Evolutionary conservation across 768 basidiomycete species (phyloP).

Genomic region (Sporobolomyces pararoseus): DNA sequence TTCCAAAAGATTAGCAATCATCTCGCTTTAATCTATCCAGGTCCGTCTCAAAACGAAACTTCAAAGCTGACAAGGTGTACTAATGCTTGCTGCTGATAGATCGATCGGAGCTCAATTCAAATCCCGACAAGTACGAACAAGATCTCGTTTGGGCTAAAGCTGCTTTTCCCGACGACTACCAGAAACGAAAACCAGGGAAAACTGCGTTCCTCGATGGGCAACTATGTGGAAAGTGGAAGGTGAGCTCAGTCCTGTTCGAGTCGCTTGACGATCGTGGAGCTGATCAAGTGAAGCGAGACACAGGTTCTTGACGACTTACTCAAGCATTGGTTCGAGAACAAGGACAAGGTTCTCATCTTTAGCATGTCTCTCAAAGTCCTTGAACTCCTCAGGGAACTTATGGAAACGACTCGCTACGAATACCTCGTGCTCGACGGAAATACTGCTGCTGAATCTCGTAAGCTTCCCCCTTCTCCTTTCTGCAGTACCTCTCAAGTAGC

Average conservation of each 20-base stretch:
- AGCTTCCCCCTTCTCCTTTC: conserved; percentile 44
- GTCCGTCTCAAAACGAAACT: conserved; percentile 55
- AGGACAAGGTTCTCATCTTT: conserved; percentile 87
- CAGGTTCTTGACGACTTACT: conserved; percentile 69
- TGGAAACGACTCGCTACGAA: conserved; percentile 31
- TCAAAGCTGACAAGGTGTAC: too few relatives aligned
- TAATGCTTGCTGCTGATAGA: conserved; percentile 55
- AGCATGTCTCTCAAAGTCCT: conserved; percentile 58
- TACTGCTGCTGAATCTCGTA: conserved; percentile 64
- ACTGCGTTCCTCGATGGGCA: conserved; percentile 62
- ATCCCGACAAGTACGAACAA: conserved; percentile 61
- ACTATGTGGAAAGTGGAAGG: conserved; percentile 78
- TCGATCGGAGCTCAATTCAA: conserved; percentile 57
- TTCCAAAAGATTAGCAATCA: conserved; percentile 86
- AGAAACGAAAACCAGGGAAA: conserved; percentile 55
- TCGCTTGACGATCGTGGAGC: not conserved
- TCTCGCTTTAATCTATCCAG: conserved; percentile 75
- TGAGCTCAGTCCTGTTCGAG: conserved; percentile 47
- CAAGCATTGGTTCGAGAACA: conserved; percentile 61
- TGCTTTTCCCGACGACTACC: conserved; percentile 59
- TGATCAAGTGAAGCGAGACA: not conserved
- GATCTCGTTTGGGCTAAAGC: conserved; percentile 63
- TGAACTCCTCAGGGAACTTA: conserved; percentile 31
- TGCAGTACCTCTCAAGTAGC: not conserved
- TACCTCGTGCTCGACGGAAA: conserved; percentile 65